Base-by-base conservation (phyloP, 2,329 filamentous ascomycete genomes). In the Plectosphaerella plurivora region DNA sequence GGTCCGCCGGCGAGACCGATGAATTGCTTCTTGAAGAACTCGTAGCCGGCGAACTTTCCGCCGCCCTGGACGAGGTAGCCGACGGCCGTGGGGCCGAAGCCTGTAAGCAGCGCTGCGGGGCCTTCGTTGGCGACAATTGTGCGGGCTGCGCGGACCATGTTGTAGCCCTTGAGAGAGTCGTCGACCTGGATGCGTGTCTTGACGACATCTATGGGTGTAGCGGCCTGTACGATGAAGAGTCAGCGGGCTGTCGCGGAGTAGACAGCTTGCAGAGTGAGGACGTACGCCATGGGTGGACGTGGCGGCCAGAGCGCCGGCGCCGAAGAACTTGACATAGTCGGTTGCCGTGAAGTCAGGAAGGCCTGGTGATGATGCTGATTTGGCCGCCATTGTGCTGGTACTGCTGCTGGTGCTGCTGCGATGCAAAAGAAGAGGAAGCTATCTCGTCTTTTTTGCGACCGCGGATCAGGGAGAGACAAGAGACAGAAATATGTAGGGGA, bases 171-270 rank as follows among this genome's bases (percentile, higher is more conserved):
- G 72, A 89, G 86, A 60, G 77, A 80, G 63, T 91, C 89, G 74
- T 95, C 90, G 68, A 95, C 88, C 75, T 95, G 90, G 69, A 95
- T 93, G 65, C 89, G 84, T 63, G 91, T 95, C 82, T 95, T 95
- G 74, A 95, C 88, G 68, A 91, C 92, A 67, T 74, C 74, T 56
- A 76, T 80, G 45, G 77, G 77, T 5, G 77, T 80, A 12, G 73
- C 77, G n/a, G 74, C 76, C 76, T 79, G 48, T 39, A 1, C 15
- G 5, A 14, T 25, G 28, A 33, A 8, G 16, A 5, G 12, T 44
- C 3, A 37, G 16, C 20, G 22, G 4, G 24, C 4, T 11, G 16
- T 4, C 16, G 14, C 10, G 44, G 11, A n/a, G 15, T n/a, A 24
- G 10, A 10, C 11, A 28, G 20, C 16, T 22, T 22, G 28, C n/a